phyloP scores from a whole-genome alignment of 345 rosid genomes.

The Lepidium africanum region DNA sequence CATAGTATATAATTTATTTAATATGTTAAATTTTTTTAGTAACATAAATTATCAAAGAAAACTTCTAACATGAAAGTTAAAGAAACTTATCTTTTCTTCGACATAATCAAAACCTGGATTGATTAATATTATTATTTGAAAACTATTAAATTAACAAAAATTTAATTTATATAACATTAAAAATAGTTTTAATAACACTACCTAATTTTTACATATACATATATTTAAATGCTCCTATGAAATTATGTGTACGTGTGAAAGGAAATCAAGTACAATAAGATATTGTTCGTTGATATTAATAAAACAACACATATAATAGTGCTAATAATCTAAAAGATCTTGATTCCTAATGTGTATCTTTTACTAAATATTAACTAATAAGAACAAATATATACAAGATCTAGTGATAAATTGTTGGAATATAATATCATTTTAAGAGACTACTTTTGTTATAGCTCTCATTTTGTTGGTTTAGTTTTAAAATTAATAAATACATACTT shows the following conservation, averaged over 20 bases:
- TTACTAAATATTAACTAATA: neutral
- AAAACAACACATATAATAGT: neutral
- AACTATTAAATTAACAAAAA: too few relatives aligned
- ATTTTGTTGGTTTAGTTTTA: too few relatives aligned
- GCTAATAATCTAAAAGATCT: neutral
- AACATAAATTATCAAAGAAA: too few relatives aligned
- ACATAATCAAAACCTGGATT: too few relatives aligned
- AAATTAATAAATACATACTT: too few relatives aligned
- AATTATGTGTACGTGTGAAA: conserved; percentile 12
- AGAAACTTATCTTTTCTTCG: too few relatives aligned
- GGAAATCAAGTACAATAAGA: neutral
- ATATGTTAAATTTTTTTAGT: too few relatives aligned
- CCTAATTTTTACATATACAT: neutral
- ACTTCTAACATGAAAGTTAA: too few relatives aligned
- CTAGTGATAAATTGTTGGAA: neutral
- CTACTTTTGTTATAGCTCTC: neutral
- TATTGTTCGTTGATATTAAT: neutral
- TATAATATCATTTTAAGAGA: neutral
- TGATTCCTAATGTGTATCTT: conserved; percentile 6
- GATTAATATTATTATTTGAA: too few relatives aligned
- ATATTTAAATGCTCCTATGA: neutral
- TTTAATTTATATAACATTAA: too few relatives aligned
- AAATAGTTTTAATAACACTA: too few relatives aligned
- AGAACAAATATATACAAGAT: neutral
- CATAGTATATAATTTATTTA: too few relatives aligned